Evolutionary conservation across 1,139 yeast genomes (phyloP).

Genomic region (Arxiozyma bovina): DNA sequence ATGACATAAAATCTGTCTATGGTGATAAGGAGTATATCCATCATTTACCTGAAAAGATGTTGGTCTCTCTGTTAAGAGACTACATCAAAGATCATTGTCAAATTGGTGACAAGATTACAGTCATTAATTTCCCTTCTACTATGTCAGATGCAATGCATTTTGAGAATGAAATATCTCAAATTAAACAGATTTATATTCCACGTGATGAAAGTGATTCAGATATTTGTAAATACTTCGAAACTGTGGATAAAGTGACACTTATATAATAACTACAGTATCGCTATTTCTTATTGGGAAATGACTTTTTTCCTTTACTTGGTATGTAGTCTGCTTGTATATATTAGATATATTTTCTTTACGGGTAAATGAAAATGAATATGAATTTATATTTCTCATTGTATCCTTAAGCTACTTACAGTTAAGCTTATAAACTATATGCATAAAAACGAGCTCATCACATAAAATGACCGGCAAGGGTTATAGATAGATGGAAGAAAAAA

Average conservation of each 20-base stretch:
- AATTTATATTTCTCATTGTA: too few species aligned
- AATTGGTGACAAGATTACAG: constrained; percentile 38
- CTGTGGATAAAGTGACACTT: constrained; percentile 41
- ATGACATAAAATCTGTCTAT: constrained; percentile 23
- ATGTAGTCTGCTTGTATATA: not conserved
- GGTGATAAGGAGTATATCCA: constrained; percentile 24
- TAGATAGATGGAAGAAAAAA: not conserved
- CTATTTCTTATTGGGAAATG: not conserved
- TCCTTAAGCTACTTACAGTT: too few species aligned
- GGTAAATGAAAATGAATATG: not conserved
- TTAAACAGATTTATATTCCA: constrained; percentile 34
- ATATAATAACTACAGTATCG: constrained; percentile 3
- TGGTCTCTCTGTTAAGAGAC: constrained; percentile 48
- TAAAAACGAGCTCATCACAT: not conserved
- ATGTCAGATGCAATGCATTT: constrained; percentile 53
- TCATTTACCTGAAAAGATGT: constrained; percentile 47
- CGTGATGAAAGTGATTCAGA: constrained; percentile 30
- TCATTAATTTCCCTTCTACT: constrained; percentile 48
- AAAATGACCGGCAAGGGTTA: not conserved
- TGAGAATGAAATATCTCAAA: constrained; percentile 34
- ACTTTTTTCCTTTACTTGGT: not conserved
- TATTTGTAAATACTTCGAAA: constrained; percentile 48
- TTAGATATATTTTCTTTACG: not conserved
- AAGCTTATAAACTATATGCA: not conserved
- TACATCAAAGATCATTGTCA: constrained; percentile 35